Base-by-base conservation (phyloP, 495 filamentous ascomycete species). In the Rhypophila decipiens region DNA sequence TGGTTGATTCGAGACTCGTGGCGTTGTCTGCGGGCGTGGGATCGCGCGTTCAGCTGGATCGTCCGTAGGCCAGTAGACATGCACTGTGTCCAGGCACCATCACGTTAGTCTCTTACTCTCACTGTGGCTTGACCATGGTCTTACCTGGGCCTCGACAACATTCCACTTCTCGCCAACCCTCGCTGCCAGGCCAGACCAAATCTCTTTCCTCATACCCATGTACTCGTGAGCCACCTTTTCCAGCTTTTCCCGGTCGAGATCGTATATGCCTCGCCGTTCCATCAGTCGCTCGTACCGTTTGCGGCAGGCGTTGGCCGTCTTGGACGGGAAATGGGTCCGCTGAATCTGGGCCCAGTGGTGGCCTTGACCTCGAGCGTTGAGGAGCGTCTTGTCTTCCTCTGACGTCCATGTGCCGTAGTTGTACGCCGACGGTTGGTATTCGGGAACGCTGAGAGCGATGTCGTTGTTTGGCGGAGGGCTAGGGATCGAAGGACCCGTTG, bases 291-390 rank as follows among this genome's bases (percentile, higher is more conserved):
- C 86, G 56, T 88, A 81, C 29, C 86, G 76, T 63, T 90, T 90
- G 13, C 86, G 83, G 64, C 86, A 90, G 12, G 86, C 86, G 64
- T 90, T 90, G 15, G 83, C 72, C 15, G 83, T 84, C 64, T 88
- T 88, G 53, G 58, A 64, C 5, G 81, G 84, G 56, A 90, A 90
- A 66, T 84, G 73, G 18, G 66, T 68, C 24, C 67, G 68, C 46
- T 84, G 79, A 50, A 90, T 85, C 13, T 82, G 77, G n/a, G 71
- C 69, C 86, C 86, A 90, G 44, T 84, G 83, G 53, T 81, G 74
- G 29, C 80, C 79, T 50, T 75, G 68, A 12, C 77, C 70, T 33
- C 85, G 76, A 15, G 83, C 82, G 39, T 58, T 51, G 55, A 86
- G 71, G 33, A 89, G 69, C 18, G 73, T 72, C 50, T 77, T 71